Evolutionary conservation across 192 early-diverging fungal genomes (phyloP).

Genomic region (Rhizoclosmatium sp.): DNA sequence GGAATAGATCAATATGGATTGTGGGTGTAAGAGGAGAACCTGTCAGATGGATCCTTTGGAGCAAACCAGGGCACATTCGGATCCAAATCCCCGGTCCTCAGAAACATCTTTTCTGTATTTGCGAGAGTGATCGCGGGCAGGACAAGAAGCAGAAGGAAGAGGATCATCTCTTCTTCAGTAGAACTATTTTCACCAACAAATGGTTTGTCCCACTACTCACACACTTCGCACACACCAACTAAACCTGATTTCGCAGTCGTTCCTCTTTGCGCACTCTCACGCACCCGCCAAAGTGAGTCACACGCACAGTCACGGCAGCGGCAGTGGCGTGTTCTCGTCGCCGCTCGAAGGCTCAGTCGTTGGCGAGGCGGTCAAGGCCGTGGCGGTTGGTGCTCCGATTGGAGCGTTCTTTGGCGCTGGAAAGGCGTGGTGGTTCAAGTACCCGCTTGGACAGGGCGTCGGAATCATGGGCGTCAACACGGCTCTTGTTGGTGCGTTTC

Average conservation of each 20-base stretch:
- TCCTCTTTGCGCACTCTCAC: background rate
- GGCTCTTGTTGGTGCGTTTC: slow-evolving; percentile 3
- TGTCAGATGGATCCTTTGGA: background rate
- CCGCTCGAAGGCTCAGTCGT: slow-evolving; percentile 15
- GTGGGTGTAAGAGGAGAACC: background rate
- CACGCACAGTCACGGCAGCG: slow-evolving; percentile 3
- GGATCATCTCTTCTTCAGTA: background rate
- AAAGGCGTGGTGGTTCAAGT: slow-evolving; percentile 34
- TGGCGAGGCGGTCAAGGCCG: slow-evolving; percentile 14
- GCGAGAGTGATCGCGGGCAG: background rate
- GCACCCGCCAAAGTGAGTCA: too few species aligned
- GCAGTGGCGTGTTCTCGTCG: slow-evolving; percentile 5
- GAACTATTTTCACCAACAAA: too few species aligned
- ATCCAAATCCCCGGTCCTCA: background rate
- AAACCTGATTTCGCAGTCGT: background rate
- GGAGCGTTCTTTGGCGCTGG: slow-evolving; percentile 24
- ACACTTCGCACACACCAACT: background rate
- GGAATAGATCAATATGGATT: background rate
- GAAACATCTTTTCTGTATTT: slow-evolving; percentile 32
- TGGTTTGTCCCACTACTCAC: background rate
- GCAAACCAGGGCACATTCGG: background rate
- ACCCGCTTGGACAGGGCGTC: slow-evolving; percentile 13
- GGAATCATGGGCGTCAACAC: slow-evolving; percentile 1
- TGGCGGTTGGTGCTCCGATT: slow-evolving; percentile 23
- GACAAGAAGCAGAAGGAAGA: background rate